phyloP scores from a whole-genome alignment of 441 rosid genomes.

The Brassica balearica region DNA sequence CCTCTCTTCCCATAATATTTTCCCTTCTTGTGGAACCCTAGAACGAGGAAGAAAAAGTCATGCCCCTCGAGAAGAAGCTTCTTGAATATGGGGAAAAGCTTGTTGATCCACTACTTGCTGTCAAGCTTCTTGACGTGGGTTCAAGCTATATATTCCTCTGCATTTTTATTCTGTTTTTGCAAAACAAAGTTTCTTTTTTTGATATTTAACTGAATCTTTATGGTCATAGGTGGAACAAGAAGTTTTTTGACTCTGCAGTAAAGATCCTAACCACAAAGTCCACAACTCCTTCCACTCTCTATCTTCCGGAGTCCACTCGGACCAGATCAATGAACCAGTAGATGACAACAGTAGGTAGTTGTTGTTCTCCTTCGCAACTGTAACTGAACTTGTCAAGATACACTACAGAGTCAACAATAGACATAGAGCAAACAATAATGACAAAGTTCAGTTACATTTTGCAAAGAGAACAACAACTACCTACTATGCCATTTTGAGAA shows the following conservation, averaged over 20 bases:
- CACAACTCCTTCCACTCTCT: neutral
- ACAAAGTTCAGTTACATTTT: neutral
- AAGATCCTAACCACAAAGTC: neutral
- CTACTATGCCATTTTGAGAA: neutral
- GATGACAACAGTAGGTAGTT: neutral
- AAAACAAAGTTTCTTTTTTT: neutral
- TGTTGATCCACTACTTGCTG: neutral
- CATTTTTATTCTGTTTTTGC: neutral
- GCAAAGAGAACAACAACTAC: neutral
- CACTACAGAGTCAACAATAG: neutral
- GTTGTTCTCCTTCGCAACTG: neutral
- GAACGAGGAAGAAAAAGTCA: neutral
- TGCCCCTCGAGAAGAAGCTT: neutral
- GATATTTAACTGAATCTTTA: neutral
- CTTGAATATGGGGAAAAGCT: neutral
- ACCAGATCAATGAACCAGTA: neutral
- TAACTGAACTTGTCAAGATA: neutral
- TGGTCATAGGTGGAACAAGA: neutral
- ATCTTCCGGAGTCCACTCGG: neutral
- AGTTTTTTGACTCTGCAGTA: neutral
- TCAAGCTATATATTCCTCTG: no score
- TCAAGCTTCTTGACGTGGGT: no score
- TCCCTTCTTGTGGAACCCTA: neutral
- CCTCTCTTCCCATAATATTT: neutral
- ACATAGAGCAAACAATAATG: neutral